Conservation (phyloP, 2,329 filamentous ascomycete species). For the Aureobasidium lini region DNA sequence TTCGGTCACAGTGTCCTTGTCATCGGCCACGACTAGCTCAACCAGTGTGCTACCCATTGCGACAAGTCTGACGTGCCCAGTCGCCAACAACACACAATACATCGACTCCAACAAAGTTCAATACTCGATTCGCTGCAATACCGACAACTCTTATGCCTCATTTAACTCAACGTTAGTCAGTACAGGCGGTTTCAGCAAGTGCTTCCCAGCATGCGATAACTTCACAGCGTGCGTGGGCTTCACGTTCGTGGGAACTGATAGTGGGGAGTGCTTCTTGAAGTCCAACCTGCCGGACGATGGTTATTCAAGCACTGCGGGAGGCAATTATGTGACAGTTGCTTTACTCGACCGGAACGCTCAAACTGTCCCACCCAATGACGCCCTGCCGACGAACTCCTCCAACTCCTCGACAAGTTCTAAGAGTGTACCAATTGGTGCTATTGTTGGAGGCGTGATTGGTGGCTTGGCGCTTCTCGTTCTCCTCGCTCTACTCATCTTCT, state of each 20-base stretch:
- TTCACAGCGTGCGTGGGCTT: constrained; percentile 22
- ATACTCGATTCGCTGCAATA: constrained; percentile 24
- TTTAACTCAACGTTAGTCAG: constrained; percentile 19
- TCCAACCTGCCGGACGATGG: constrained; percentile 16
- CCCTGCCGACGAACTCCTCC: neutral
- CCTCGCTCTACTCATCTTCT: constrained; percentile 16
- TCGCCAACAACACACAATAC: constrained; percentile 19
- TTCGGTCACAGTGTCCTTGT: neutral
- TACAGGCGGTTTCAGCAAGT: constrained; percentile 23
- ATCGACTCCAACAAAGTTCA: constrained; percentile 20
- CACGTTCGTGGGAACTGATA: constrained; percentile 22
- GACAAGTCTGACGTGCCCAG: constrained; percentile 21
- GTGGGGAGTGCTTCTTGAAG: constrained; percentile 25
- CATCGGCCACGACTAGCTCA: neutral
- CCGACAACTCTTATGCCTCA: constrained; percentile 20
- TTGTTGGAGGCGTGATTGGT: constrained; percentile 18
- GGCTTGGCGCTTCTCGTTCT: constrained; percentile 17
- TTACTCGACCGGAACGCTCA: constrained; percentile 18
- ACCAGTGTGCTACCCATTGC: constrained; percentile 10
- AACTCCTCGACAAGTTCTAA: neutral
- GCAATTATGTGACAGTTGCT: constrained; percentile 21
- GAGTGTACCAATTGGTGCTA: constrained; percentile 19
- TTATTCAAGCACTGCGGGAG: constrained; percentile 17
- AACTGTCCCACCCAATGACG: neutral
- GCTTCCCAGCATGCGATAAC: constrained; percentile 24